Conservation (phyloP, 2,329 filamentous ascomycete genomes). For the Grosmannia clavigera region DNA sequence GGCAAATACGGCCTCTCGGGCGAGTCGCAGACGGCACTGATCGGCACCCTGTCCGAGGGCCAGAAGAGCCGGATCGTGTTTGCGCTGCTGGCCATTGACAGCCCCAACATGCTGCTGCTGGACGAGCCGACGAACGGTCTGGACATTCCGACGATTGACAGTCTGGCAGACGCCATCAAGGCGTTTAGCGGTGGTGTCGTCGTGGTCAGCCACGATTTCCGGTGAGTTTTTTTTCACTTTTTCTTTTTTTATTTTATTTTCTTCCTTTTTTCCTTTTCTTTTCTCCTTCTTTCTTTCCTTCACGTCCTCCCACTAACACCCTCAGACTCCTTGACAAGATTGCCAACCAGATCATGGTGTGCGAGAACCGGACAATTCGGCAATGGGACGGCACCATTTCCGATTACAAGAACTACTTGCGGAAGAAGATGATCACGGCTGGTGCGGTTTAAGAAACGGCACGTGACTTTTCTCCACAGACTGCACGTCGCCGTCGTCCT, state of each 20-base stretch:
- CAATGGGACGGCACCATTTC: slow-evolving; percentile 82
- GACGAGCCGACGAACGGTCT: slow-evolving; percentile 99
- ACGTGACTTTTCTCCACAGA: not conserved
- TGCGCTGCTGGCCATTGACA: slow-evolving; percentile 85
- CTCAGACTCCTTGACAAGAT: slow-evolving; percentile 92
- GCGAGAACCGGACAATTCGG: slow-evolving; percentile 91
- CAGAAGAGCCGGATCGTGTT: slow-evolving; percentile 99
- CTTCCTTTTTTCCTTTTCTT: not conserved
- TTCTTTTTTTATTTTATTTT: not conserved
- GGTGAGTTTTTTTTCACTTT: slow-evolving; percentile 43
- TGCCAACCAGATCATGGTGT: slow-evolving; percentile 98
- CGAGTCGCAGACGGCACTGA: slow-evolving; percentile 88
- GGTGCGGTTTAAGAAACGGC: slow-evolving; percentile 60
- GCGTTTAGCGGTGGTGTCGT: slow-evolving; percentile 93
- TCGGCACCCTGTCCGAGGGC: slow-evolving; percentile 94
- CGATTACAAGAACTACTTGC: slow-evolving; percentile 95
- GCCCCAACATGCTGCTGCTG: slow-evolving; percentile 92
- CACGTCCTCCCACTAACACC: not conserved
- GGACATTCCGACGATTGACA: slow-evolving; percentile 97
- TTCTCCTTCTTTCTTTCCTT: not conserved
- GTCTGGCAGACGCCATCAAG: slow-evolving; percentile 93
- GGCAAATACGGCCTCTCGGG: slow-evolving; percentile 88
- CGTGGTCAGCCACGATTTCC: slow-evolving; percentile 97
- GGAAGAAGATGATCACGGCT: slow-evolving; percentile 93
- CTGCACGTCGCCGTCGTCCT: not conserved